A percentile compares a stretch with the other conserved stretches of the same genome.
Evolutionary conservation across 2,329 filamentous ascomycete species (phyloP).

Genomic region (Acephala macrosclerotiorum): DNA sequence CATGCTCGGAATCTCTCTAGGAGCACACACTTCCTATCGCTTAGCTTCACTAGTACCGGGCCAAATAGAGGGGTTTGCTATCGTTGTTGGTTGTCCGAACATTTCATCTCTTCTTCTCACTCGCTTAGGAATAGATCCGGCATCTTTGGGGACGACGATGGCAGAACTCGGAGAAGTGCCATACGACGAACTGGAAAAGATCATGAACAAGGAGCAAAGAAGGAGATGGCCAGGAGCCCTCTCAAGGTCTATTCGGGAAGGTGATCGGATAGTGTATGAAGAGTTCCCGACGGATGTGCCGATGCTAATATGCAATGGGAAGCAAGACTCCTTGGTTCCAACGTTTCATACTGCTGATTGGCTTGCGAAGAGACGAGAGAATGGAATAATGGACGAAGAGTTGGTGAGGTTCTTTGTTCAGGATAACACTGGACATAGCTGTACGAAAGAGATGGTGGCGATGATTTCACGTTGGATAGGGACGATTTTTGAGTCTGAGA

Average conservation of each 20-base stretch:
- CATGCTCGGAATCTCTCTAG: slow-evolving; percentile 29
- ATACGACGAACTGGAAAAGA: slow-evolving; percentile 18
- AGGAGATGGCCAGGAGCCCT: slow-evolving; percentile 24
- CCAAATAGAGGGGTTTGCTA: slow-evolving; percentile 25
- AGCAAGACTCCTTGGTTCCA: slow-evolving; percentile 28
- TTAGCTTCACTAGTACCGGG: slow-evolving; percentile 17
- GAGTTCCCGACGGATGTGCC: slow-evolving; percentile 28
- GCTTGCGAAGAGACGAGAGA: slow-evolving; percentile 20
- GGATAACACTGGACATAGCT: slow-evolving; percentile 33
- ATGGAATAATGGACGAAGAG: not conserved
- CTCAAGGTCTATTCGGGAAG: slow-evolving; percentile 13
- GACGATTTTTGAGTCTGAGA: slow-evolving; percentile 15
- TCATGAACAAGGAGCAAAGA: slow-evolving; percentile 25
- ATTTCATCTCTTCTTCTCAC: slow-evolving; percentile 26
- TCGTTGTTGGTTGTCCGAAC: slow-evolving; percentile 32
- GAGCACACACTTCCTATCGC: slow-evolving; percentile 25
- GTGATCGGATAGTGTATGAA: slow-evolving; percentile 24
- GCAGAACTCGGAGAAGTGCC: slow-evolving; percentile 20
- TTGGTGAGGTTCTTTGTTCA: slow-evolving; percentile 31
- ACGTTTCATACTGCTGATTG: slow-evolving; percentile 23
- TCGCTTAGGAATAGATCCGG: slow-evolving; percentile 23
- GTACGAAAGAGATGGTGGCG: slow-evolving; percentile 32
- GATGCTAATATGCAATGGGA: slow-evolving; percentile 25
- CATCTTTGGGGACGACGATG: not conserved
- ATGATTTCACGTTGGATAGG: slow-evolving; percentile 29